Base-by-base conservation (phyloP, 371 early-diverging fungal genomes). In the Apophysomyces variabilis region DNA sequence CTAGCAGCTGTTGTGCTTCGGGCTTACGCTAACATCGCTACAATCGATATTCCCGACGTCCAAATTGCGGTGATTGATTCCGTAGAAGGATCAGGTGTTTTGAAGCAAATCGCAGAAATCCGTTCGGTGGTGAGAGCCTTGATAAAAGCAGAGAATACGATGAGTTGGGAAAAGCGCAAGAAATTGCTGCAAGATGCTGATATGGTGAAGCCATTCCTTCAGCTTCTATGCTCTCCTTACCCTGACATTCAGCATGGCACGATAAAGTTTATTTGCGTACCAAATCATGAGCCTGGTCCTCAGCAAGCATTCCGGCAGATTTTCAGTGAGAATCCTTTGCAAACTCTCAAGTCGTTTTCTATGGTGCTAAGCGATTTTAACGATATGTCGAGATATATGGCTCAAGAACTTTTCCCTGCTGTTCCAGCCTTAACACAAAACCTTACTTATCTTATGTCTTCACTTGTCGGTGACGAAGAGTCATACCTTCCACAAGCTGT, bases 331-430 rank as follows among this genome's bases (percentile, higher is more conserved):
- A 41, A 63, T 13, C 61, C 61, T 4, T 46, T 36, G 11, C 36
- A 37, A 9, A 59, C 59, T 7, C 39, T 77, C 3, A 73, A 77
- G 47, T 73, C 59, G 4, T 69, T 73, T 38, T 64, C 63, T 38
- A 43, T 63, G 0, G 43, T 73, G 11, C 36, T 79, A 38, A 62
- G 69, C 16, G 73, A 77, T 21, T 77, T 73, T 63, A 75, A 67
- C 14, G 58, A 66, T 9, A 56, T 76, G 32, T 57, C 66, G 2
- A 67, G 66, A 21, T 64, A 65, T 14, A 32, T 66, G 12, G 41
- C 64, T 21, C 54, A 50, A 26, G 18, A 50, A 5, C 41, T 56
- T 7, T 63, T 63, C 13, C 39, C 56, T 1, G 54, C 57, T 1
- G 50, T 46, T 18, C 39, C 54, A 12, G 56, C 37, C 11, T 16